Base-by-base conservation (phyloP, 371 early-diverging fungal species). In the Apophysomyces trapeziformis region DNA sequence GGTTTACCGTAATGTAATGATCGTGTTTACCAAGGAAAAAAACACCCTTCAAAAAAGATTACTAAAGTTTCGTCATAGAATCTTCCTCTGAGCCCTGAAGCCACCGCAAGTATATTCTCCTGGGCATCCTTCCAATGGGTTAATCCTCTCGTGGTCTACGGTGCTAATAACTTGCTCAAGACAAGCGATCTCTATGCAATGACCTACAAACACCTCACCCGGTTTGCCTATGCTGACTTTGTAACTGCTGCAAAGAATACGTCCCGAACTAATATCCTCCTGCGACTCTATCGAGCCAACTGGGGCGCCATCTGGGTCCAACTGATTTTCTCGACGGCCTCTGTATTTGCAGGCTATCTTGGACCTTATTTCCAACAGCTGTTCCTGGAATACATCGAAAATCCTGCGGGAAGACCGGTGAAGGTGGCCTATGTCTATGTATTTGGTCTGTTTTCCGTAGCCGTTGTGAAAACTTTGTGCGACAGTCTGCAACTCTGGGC, bases 281-380 rank as follows among this genome's bases (percentile, higher is more conserved):
- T 47, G 1, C 70, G 79, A 26, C 60, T 76, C n/a, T 71, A 73
- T 57, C 61, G 58, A 14, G 63, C 69, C 32, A 79, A 77, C 57
- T 64, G 68, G 18, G 26, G 56, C 14, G 62, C 69, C 1, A 69
- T 77, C 35, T 72, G 69, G 68, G 13, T 59, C 7, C 79, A 79
- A 35, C 44, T 80, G n/a, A 60, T 78, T 6, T 77, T 82, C 14
- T 75, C 80, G 1, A 70, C 68, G 8, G n/a, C 65, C 1, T 62
- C 80, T 1, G 74, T 77, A 36, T 67, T 77, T 7, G 39, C 82
- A 6, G 61, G 60, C 6, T 80, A 73, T 38, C 41, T 68, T 7
- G 64, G 67, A 32, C 86, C 86, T 1, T 84, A 73, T 57, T 86
- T 76, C n/a, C 73, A 83, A 38, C 74, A 80, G 58, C 63, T 63